Evolutionary conservation across 768 basidiomycete species (phyloP).

Genomic region (Agaricus blazei): DNA sequence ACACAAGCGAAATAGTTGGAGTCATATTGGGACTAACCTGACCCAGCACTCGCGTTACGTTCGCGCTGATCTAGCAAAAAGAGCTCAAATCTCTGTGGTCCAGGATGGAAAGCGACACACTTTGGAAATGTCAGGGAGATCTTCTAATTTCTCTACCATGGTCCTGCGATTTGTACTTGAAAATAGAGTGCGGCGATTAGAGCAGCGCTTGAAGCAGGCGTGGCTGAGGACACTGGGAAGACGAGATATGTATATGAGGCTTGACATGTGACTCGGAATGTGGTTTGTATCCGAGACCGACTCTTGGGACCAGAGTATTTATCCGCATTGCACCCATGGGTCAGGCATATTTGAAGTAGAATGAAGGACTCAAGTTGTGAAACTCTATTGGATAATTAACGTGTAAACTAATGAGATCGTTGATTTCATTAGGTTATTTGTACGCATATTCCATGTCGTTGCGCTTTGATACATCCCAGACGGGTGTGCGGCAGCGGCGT

Average conservation of each 20-base stretch:
- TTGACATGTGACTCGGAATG: slow-evolving; percentile 12
- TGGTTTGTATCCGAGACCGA: slow-evolving; percentile 14
- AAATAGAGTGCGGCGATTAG: background rate
- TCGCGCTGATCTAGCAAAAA: slow-evolving; percentile 53
- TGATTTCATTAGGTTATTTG: too few species aligned
- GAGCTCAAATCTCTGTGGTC: background rate
- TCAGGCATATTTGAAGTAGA: too few species aligned
- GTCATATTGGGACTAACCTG: slow-evolving; percentile 45
- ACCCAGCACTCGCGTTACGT: slow-evolving; percentile 65
- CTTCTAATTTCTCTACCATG: slow-evolving; percentile 45
- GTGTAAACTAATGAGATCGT: too few species aligned
- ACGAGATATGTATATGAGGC: background rate
- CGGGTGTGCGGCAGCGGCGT: too few species aligned
- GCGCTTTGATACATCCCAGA: too few species aligned
- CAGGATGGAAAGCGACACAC: slow-evolving; percentile 26
- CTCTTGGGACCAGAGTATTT: background rate
- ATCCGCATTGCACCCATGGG: too few species aligned
- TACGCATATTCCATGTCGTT: too few species aligned
- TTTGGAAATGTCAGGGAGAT: slow-evolving; percentile 47
- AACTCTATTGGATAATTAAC: too few species aligned
- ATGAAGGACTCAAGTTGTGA: too few species aligned
- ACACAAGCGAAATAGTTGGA: background rate
- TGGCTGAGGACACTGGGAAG: background rate
- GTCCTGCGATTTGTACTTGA: background rate
- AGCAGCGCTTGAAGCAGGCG: background rate